phyloP scores from a whole-genome alignment of 306 rosid species.

The Cicer yamashitae region DNA sequence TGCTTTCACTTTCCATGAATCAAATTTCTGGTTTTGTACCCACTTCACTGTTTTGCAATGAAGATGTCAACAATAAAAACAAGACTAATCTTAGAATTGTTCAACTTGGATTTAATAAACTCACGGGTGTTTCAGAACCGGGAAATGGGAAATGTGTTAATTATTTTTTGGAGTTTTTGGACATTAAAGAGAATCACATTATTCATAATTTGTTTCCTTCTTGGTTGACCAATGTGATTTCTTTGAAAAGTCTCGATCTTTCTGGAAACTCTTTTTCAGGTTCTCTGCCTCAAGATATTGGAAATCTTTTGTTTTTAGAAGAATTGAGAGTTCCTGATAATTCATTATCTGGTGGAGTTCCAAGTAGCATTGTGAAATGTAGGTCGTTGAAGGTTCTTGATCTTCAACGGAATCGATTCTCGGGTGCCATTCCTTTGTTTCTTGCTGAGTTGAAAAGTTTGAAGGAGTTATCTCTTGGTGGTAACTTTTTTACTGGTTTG shows the following conservation, averaged over 20 bases:
- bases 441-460: constrained; percentile 54
- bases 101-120: constrained; percentile 60
- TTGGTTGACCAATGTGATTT: constrained; percentile 64
- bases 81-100: constrained; percentile 47
- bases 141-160: constrained; percentile 51
- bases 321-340: constrained; percentile 60
- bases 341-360: constrained; percentile 63
- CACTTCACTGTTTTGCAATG: constrained; percentile 56
- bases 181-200: constrained; percentile 63
- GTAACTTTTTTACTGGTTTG: constrained; percentile 59
- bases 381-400: constrained; percentile 61
- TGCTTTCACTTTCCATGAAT: constrained; percentile 68
- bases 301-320: constrained; percentile 56
- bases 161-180: constrained; percentile 57
- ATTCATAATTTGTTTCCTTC: constrained; percentile 53
- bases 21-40: constrained; percentile 72
- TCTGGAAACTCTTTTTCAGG: constrained; percentile 75
- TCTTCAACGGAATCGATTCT: constrained; percentile 62
- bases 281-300: constrained; percentile 54
- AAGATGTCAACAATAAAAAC: background rate
- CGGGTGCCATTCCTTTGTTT: constrained; percentile 62
- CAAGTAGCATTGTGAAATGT: constrained; percentile 62
- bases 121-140: constrained; percentile 73
- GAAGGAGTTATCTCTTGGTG: constrained; percentile 60
- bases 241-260: constrained; percentile 61